A percentile compares a stretch with the other conserved stretches of the same genome.
Evolutionary conservation across 805 yeast genomes (phyloP).

Genomic region (Wickerhamiella azyma): DNA sequence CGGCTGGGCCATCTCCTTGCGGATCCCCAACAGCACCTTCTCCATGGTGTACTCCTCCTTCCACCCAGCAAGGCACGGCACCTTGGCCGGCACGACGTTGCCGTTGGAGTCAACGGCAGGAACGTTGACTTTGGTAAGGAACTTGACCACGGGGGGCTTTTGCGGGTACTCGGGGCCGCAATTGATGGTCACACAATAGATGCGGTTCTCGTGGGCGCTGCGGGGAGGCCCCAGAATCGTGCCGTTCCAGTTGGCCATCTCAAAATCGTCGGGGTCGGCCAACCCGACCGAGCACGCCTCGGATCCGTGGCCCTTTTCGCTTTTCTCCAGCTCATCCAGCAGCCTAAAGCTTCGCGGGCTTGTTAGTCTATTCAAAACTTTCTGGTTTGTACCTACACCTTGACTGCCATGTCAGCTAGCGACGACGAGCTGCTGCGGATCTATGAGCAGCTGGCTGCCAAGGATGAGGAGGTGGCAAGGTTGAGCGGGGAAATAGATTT

Average conservation of each 20-base stretch:
- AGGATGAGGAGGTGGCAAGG: neutral
- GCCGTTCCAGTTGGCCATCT: slow-evolving; percentile 95
- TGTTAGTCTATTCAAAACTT: neutral
- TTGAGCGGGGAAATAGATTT: neutral
- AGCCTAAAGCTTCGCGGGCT: slow-evolving; percentile 84
- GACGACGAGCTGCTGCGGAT: neutral
- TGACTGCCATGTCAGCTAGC: slow-evolving; percentile 7
- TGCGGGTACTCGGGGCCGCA: slow-evolving; percentile 85
- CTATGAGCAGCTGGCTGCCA: neutral
- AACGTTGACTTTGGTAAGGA: slow-evolving; percentile 71
- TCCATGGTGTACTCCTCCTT: slow-evolving; percentile 86
- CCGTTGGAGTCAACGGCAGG: slow-evolving; percentile 77
- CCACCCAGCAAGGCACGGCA: slow-evolving; percentile 71
- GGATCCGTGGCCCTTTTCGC: slow-evolving; percentile 94
- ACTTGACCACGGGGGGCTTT: slow-evolving; percentile 69
- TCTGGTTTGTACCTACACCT: neutral
- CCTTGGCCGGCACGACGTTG: slow-evolving; percentile 34
- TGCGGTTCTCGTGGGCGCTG: slow-evolving; percentile 78
- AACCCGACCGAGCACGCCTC: slow-evolving; percentile 95
- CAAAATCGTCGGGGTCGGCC: slow-evolving; percentile 76
- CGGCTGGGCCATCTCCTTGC: slow-evolving; percentile 73
- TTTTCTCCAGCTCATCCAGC: slow-evolving; percentile 92
- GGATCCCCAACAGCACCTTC: slow-evolving; percentile 71
- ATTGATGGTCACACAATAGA: slow-evolving; percentile 65
- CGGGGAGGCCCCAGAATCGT: slow-evolving; percentile 97